Percentiles rank a stretch among this genome's conserved stretches.
Evolutionary conservation across 208 protist genomes (phyloP).

Genomic region (Willaertia magna): DNA sequence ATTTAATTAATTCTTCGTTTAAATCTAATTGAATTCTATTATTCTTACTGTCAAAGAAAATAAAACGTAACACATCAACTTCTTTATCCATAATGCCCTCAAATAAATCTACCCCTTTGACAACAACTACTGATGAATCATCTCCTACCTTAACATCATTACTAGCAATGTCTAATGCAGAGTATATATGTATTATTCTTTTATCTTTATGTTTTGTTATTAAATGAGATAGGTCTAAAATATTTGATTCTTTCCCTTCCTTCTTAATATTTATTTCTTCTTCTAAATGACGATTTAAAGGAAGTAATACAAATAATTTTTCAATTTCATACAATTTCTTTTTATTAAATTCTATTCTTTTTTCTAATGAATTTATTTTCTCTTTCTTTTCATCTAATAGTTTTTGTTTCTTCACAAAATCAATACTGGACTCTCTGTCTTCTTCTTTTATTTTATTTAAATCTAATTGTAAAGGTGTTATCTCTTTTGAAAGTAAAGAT

Average conservation of each 20-base stretch:
- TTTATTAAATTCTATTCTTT: neutral
- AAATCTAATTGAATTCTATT: neutral
- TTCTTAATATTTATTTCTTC: neutral
- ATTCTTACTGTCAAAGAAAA: neutral
- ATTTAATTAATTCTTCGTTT: neutral
- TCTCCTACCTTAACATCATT: neutral
- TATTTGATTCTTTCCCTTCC: neutral
- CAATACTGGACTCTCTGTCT: neutral
- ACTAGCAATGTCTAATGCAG: neutral
- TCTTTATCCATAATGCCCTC: neutral
- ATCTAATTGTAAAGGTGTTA: neutral
- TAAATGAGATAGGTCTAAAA: neutral
- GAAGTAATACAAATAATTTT: neutral
- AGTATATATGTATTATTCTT: neutral
- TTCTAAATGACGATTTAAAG: neutral
- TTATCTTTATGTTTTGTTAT: neutral
- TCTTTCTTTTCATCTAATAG: neutral
- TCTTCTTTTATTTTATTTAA: neutral
- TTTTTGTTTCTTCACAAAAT: neutral
- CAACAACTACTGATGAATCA: neutral
- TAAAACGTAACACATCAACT: neutral
- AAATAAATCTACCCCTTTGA: neutral
- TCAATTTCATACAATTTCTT: neutral
- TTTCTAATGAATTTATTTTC: too few species aligned
- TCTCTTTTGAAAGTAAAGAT: neutral